These are phyloP conservation scores for Panaeolus cyanescens DNA, from an alignment of 768 basidiomycete genomes.

Conservation along the genomic window DNA sequence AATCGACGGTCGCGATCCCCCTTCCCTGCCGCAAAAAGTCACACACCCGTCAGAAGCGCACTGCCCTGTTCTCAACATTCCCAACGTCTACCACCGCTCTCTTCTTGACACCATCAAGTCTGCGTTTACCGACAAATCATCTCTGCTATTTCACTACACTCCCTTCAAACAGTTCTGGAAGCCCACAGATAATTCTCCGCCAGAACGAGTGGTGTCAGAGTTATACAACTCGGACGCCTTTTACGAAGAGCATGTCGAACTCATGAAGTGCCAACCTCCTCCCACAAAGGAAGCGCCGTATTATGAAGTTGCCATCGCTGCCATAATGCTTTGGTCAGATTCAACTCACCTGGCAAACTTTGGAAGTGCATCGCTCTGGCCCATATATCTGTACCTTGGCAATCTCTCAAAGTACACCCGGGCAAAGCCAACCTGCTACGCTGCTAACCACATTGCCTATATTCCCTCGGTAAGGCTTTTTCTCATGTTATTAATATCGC, in stretches of 20 bases:
- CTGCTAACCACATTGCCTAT: constrained; percentile 40
- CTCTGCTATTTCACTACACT: constrained; percentile 17
- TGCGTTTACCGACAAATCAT: constrained; percentile 14
- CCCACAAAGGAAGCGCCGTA: constrained; percentile 6
- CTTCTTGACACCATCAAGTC: constrained; percentile 26
- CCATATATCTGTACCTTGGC: constrained; percentile 37
- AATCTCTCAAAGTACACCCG: constrained; percentile 39
- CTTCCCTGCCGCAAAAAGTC: constrained; percentile 18
- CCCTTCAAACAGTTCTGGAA: constrained; percentile 23
- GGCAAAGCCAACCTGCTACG: constrained; percentile 19
- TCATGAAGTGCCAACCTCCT: constrained; percentile 8
- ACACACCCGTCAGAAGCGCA: constrained; percentile 18
- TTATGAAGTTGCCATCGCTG: constrained; percentile 11
- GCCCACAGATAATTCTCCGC: constrained; percentile 8
- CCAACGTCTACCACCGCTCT: constrained; percentile 24
- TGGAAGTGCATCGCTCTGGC: constrained; percentile 36
- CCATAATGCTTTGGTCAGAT: constrained; percentile 19
- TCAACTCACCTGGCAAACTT: constrained; percentile 19
- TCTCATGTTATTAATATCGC: not conserved
- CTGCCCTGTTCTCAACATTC: constrained; percentile 22
- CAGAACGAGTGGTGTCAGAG: constrained; percentile 12
- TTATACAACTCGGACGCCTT: constrained; percentile 15
- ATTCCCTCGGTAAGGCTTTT: constrained; percentile 24
- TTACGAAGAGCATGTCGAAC: constrained; percentile 12
- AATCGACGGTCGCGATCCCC: constrained; percentile 16